Percentiles rank a stretch among this genome's conserved stretches.
Evolutionary conservation across 192 early-diverging fungal species (phyloP).

Genomic region (Coemansia umbellata): DNA sequence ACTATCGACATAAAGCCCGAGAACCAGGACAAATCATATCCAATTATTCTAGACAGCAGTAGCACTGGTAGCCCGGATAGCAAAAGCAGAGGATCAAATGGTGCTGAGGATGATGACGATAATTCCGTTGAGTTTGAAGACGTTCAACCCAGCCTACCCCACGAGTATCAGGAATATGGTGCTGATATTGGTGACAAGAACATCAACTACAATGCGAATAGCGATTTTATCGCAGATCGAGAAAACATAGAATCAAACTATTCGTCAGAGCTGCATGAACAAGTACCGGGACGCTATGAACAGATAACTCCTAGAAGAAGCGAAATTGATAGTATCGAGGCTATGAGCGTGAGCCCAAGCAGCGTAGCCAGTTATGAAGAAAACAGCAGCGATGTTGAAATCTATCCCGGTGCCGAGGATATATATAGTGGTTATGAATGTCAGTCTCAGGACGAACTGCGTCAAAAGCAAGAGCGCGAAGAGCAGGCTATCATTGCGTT

Average conservation of each 20-base stretch:
- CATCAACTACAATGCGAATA: background rate
- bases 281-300: background rate
- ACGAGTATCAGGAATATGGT: background rate
- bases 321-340: background rate
- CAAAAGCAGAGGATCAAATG: conserved; percentile 26
- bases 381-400: conserved; percentile 5
- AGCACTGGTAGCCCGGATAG: background rate
- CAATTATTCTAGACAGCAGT: background rate
- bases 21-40: background rate
- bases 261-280: background rate
- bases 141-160: conserved; percentile 10
- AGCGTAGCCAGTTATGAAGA: background rate
- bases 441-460: conserved; percentile 13
- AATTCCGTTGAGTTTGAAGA: conserved; percentile 60
- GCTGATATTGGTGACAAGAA: background rate
- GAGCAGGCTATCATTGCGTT: conserved; percentile 26
- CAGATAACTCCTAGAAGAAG: background rate
- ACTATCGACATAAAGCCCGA: background rate
- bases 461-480: conserved; percentile 21
- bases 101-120: conserved; percentile 43
- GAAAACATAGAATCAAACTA: background rate
- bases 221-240: background rate
- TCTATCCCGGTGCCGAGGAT: conserved; percentile 5
- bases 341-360: conserved; percentile 3
- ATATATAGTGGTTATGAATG: conserved; percentile 19